Percentiles rank a stretch among this genome's conserved stretches.
These are phyloP conservation scores for Knufia fluminis DNA, from an alignment of 2,329 filamentous ascomycete species.

Conservation along the genomic window DNA sequence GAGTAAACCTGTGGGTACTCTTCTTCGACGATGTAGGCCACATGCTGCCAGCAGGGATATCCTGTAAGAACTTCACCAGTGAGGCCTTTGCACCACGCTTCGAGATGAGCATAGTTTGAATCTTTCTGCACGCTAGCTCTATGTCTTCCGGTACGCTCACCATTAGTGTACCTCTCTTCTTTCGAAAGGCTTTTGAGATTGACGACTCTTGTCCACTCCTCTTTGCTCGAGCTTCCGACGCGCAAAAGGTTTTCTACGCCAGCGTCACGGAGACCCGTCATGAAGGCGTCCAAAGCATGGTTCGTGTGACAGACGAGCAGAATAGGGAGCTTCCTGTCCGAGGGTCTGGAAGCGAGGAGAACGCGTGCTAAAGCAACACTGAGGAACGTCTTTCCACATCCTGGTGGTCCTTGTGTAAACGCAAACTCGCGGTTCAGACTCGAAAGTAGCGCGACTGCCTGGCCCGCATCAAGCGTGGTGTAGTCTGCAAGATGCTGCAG, in stretches of 20 bases:
- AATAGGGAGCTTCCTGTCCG: slow-evolving; percentile 21
- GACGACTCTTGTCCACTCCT: slow-evolving; percentile 21
- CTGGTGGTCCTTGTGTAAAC: slow-evolving; percentile 61
- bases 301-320: slow-evolving; percentile 27
- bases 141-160: slow-evolving; percentile 1
- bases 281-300: slow-evolving; percentile 28
- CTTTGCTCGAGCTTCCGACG: slow-evolving; percentile 25
- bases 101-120: neutral
- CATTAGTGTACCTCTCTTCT: slow-evolving; percentile 11
- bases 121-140: neutral
- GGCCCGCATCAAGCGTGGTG: slow-evolving; percentile 25
- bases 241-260: slow-evolving; percentile 24
- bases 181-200: slow-evolving; percentile 14
- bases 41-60: slow-evolving; percentile 13
- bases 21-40: slow-evolving; percentile 10
- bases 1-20: slow-evolving; percentile 12
- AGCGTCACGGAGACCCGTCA: slow-evolving; percentile 23
- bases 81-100: slow-evolving; percentile 14
- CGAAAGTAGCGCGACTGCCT: slow-evolving; percentile 44
- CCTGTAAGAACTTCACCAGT: slow-evolving; percentile 9
- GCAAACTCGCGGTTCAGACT: slow-evolving; percentile 46
- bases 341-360: slow-evolving; percentile 22
- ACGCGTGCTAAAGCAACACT: slow-evolving; percentile 42
- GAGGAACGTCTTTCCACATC: slow-evolving; percentile 58
- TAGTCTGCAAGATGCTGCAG: slow-evolving; percentile 15